Conservation (phyloP, 108 stramenopile species). For the Nitzschia inconspicua region DNA sequence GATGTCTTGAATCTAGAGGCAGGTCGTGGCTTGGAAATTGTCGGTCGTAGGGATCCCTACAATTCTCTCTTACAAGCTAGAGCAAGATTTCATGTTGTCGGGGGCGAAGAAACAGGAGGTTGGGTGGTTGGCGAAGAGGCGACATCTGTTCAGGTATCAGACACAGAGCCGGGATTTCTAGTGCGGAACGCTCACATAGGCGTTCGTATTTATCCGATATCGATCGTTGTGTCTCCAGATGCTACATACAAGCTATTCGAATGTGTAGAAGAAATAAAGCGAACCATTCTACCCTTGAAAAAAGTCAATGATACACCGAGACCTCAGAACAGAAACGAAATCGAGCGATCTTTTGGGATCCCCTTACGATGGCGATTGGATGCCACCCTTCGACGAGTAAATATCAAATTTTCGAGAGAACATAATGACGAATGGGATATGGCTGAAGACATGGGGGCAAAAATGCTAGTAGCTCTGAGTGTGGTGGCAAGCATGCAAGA, state of each 20-base stretch:
- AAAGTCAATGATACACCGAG: not conserved
- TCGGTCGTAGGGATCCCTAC: slow-evolving; percentile 42
- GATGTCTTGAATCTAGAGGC: slow-evolving; percentile 25
- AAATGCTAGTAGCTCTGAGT: slow-evolving; percentile 28
- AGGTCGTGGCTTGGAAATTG: slow-evolving; percentile 27
- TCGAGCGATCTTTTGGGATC: too few species aligned
- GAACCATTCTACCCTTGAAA: slow-evolving; percentile 1
- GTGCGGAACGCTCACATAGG: slow-evolving; percentile 46
- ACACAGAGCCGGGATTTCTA: too few species aligned
- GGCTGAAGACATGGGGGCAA: slow-evolving; percentile 22
- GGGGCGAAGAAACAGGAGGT: slow-evolving; percentile 21
- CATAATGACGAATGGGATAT: slow-evolving; percentile 9
- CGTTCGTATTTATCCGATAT: slow-evolving; percentile 20
- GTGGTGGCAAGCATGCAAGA: slow-evolving; percentile 18
- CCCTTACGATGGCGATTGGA: slow-evolving; percentile 51
- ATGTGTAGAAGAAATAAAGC: slow-evolving; percentile 8
- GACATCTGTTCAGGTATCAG: not conserved
- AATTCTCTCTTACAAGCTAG: slow-evolving; percentile 29
- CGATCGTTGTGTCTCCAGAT: slow-evolving; percentile 15
- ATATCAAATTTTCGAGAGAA: slow-evolving; percentile 34
- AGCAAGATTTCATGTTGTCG: slow-evolving; percentile 37
- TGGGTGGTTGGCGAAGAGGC: slow-evolving; percentile 43
- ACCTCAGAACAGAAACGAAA: too few species aligned
- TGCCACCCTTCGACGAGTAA: slow-evolving; percentile 19
- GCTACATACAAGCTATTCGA: slow-evolving; percentile 3